Percentiles rank a stretch among this genome's conserved stretches.
Evolutionary conservation across 1,284 basidiomycete genomes (phyloP).

Genomic region (Sporisorium iseilematis-ciliati): DNA sequence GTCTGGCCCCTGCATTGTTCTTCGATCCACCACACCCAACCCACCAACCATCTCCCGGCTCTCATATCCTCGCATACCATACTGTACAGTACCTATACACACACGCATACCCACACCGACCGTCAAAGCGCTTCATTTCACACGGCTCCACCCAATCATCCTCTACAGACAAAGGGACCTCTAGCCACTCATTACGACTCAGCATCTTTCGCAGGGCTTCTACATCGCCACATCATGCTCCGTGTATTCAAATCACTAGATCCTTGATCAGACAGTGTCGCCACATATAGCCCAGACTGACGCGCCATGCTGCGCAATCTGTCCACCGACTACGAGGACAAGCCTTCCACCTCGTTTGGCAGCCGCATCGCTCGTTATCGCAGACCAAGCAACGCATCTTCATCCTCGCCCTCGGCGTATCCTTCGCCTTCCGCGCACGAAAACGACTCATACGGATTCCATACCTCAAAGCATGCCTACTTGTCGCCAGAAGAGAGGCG

Average conservation of each 20-base stretch:
- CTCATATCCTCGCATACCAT: no score
- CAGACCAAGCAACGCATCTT: constrained; percentile 26
- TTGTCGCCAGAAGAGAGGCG: constrained; percentile 38
- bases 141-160: no score
- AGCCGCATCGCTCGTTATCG: constrained; percentile 29
- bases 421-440: constrained; percentile 19
- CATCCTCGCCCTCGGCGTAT: constrained; percentile 3
- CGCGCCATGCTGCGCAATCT: constrained; percentile 24
- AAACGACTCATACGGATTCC: constrained; percentile 1
- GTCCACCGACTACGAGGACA: constrained; percentile 12
- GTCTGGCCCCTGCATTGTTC: no score
- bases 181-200: no score
- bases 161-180: no score
- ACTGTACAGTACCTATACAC: no score
- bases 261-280: not conserved
- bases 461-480: constrained; percentile 20
- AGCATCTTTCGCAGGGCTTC: no score
- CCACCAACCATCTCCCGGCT: no score
- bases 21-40: no score
- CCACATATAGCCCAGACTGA: not conserved
- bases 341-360: constrained; percentile 15
- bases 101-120: no score
- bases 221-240: not conserved
- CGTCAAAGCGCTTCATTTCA: no score
- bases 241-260: not conserved